Percentiles rank a stretch among this genome's conserved stretches.
Evolutionary conservation across 768 basidiomycete species (phyloP).

Genomic region (Clathrus columnatus): DNA sequence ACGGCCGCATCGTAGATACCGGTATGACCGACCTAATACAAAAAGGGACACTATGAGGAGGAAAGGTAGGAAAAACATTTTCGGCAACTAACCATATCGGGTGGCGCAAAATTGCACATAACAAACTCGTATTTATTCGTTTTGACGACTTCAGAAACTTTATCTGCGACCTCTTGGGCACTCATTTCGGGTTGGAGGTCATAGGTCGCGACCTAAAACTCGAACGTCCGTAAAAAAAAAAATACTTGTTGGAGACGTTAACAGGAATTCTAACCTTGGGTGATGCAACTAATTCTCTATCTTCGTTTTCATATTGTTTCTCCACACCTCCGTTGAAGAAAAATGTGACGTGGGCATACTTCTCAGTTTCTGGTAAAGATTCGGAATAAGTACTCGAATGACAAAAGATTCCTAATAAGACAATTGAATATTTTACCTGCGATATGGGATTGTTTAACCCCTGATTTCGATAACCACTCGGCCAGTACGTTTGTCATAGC

Average conservation of each 20-base stretch:
- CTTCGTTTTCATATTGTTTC: conserved; percentile 79
- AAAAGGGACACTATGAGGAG: background rate
- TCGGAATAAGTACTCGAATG: background rate
- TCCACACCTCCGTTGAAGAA: conserved; percentile 98
- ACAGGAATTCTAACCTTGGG: conserved; percentile 41
- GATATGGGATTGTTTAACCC: conserved; percentile 78
- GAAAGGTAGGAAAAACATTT: too few species aligned
- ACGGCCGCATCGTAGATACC: conserved; percentile 89
- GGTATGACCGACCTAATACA: conserved; percentile 83
- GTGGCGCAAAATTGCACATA: conserved; percentile 98
- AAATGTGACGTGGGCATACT: conserved; percentile 96
- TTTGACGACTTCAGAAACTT: conserved; percentile 80
- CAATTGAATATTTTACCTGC: conserved; percentile 43
- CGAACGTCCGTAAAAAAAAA: background rate
- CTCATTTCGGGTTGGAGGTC: conserved; percentile 89
- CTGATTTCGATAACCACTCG: conserved; percentile 78
- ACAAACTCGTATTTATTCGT: conserved; percentile 71
- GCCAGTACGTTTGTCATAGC: conserved; percentile 91
- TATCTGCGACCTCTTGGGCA: conserved; percentile 79
- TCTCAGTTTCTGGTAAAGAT: conserved; percentile 68
- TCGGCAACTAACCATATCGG: conserved; percentile 68
- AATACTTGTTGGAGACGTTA: background rate
- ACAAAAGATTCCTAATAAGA: background rate
- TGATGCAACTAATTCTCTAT: conserved; percentile 80
- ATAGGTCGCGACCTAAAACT: conserved; percentile 72